Conservation (phyloP, 257 asterid genomes). For the Jacaranda copaia region DNA sequence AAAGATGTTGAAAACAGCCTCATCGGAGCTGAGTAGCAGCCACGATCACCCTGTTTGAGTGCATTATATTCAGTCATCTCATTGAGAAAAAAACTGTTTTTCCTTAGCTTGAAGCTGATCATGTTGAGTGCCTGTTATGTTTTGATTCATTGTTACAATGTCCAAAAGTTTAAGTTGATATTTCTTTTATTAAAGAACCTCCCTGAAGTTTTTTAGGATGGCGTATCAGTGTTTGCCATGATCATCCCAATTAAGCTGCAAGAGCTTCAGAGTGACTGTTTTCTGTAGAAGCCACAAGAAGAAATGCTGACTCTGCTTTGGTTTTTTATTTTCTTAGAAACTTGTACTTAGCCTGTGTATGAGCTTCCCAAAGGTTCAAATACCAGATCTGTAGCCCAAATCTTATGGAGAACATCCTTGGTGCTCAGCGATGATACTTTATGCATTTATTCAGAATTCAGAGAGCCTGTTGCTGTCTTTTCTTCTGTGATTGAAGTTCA, state of each 20-base stretch:
- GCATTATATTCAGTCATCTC: slow-evolving; percentile 30
- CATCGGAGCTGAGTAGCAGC: no score
- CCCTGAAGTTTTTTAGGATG: slow-evolving; percentile 24
- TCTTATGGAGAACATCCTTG: neutral
- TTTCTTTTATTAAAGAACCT: slow-evolving; percentile 11
- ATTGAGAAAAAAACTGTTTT: slow-evolving; percentile 11
- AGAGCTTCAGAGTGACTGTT: slow-evolving; percentile 20
- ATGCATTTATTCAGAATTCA: slow-evolving; percentile 12
- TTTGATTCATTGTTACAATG: slow-evolving; percentile 24
- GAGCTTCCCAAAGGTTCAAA: slow-evolving; percentile 35
- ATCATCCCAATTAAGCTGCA: slow-evolving; percentile 11
- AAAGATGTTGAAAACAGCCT: no score
- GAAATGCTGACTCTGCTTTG: slow-evolving; percentile 4
- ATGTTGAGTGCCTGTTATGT: neutral
- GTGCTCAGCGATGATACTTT: slow-evolving; percentile 5
- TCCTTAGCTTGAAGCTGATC: slow-evolving; percentile 8
- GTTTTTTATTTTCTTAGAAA: neutral
- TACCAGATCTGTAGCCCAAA: slow-evolving; percentile 22
- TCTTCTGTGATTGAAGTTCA: slow-evolving; percentile 10
- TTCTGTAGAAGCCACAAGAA: slow-evolving; percentile 32
- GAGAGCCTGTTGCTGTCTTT: slow-evolving; percentile 26
- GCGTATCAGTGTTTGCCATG: slow-evolving; percentile 20
- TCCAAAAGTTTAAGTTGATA: slow-evolving; percentile 25
- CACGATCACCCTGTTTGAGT: neutral
- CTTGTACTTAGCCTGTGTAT: neutral